Conservation (phyloP, 441 rosid genomes). For the Erodium chrysanthum region DNA sequence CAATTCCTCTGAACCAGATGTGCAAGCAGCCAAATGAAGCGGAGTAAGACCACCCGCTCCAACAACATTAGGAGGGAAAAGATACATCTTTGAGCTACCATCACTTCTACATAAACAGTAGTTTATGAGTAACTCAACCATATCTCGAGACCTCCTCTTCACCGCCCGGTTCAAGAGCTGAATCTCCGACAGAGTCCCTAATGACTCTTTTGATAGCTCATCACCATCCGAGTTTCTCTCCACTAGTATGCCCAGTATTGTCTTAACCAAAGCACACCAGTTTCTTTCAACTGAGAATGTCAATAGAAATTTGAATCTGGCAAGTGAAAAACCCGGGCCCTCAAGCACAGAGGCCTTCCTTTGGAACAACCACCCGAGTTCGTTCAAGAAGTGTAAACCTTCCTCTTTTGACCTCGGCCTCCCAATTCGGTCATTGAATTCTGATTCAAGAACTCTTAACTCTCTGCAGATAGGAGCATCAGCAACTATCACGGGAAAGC, state of each 20-base stretch:
- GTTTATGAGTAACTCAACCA: slow-evolving; percentile 56
- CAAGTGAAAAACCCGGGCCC: slow-evolving; percentile 38
- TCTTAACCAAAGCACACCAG: slow-evolving; percentile 48
- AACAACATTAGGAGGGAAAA: slow-evolving; percentile 52
- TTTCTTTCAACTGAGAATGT: slow-evolving; percentile 67
- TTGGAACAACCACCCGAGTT: slow-evolving; percentile 93
- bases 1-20: slow-evolving; percentile 46
- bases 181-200: slow-evolving; percentile 48
- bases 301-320: slow-evolving; percentile 62
- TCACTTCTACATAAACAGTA: slow-evolving; percentile 26
- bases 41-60: slow-evolving; percentile 81
- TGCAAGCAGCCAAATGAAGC: slow-evolving; percentile 74
- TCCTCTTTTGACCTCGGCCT: slow-evolving; percentile 49
- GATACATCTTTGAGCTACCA: slow-evolving; percentile 25
- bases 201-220: slow-evolving; percentile 39
- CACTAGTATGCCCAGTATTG: slow-evolving; percentile 52
- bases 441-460: slow-evolving; percentile 57
- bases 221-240: slow-evolving; percentile 35
- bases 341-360: slow-evolving; percentile 29
- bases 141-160: slow-evolving; percentile 49
- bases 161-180: slow-evolving; percentile 71
- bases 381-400: slow-evolving; percentile 61
- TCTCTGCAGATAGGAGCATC: slow-evolving; percentile 68
- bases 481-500: slow-evolving; percentile 74
- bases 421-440: slow-evolving; percentile 39